Base-by-base conservation (phyloP, 2,329 filamentous ascomycete genomes). In the Exophiala lecanii-corni region DNA sequence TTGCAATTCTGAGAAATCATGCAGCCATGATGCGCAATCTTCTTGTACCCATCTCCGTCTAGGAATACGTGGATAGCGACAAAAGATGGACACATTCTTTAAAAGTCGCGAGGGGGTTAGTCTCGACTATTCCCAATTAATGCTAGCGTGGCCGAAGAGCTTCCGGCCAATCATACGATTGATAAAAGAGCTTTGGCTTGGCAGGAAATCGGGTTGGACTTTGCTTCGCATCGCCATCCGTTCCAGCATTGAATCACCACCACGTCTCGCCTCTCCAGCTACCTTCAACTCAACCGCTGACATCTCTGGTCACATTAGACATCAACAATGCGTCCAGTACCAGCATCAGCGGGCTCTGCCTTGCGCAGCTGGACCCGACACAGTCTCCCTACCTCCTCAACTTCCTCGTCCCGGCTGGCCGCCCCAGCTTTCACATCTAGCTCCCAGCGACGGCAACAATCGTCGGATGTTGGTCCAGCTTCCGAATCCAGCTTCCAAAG, bases 281-380 rank as follows among this genome's bases (percentile, higher is more conserved):
- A 26, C 23, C 6, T 26, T 26, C 23, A 6, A 6, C 23, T 7
- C 23, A 6, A 26, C 43, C 41, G 7, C 31, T 39, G 36, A 37
- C 20, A 39, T 34, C 48, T 50, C 35, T 43, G 42, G 39, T 47
- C 50, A 49, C 55, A 53, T 36, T n/a, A 21, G 36, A 21, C 28
- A 47, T 30, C 55, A 63, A 66, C 65, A 61, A 86, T 86, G 82
- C 80, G 81, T 68, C 73, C 80, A 65, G 77, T 88, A 67, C 70
- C 80, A 62, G 75, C 76, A 64, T 76, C 80, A 64, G 79, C 84
- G 65, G 79, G 80, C 69, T 73, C 79, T 62, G 75, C 86, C 65
- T 73, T 85, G 73, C 83, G 83, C 68, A 60, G 63, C 53, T 70
- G 67, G 63, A 64, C 68, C 56, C 66, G 67, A 58, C 67, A 71